Conservation (phyloP, 2,329 filamentous ascomycete genomes). For the Hypoxylon sp. region DNA sequence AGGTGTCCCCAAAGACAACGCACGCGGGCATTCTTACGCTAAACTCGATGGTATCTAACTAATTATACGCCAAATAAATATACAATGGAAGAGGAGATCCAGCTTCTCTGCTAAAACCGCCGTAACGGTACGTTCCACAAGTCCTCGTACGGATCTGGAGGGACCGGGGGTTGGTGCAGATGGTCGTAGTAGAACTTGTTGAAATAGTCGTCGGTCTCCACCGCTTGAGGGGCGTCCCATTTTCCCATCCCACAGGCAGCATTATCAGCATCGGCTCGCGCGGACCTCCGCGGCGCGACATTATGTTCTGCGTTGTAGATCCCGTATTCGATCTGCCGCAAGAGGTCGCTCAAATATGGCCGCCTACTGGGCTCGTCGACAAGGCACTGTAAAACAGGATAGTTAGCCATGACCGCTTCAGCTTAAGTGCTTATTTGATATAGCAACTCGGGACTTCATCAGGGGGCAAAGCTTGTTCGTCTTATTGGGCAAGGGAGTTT, state of each 20-base stretch:
- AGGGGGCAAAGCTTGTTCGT: background rate
- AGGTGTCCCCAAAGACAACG: background rate
- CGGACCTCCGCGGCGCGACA: background rate
- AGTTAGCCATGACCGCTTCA: background rate
- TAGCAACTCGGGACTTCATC: background rate
- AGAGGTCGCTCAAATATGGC: background rate
- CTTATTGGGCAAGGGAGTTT: background rate
- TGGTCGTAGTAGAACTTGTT: constrained; percentile 20
- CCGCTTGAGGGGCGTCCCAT: background rate
- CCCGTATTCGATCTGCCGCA: background rate
- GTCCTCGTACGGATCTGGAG: background rate
- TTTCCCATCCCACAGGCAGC: too few species aligned
- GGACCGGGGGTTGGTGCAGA: background rate
- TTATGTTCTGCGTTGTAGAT: background rate
- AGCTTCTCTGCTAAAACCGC: background rate
- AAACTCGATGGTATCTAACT: background rate
- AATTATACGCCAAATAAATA: background rate
- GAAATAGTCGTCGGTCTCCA: constrained; percentile 8
- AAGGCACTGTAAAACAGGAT: background rate
- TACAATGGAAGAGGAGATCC: background rate
- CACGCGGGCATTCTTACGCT: background rate
- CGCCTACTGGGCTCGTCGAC: background rate
- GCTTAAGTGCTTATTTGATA: background rate
- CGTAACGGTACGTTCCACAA: background rate
- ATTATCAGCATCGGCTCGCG: background rate